phyloP scores from a whole-genome alignment of 768 basidiomycete species.

The Xerocomellus dryophilus region DNA sequence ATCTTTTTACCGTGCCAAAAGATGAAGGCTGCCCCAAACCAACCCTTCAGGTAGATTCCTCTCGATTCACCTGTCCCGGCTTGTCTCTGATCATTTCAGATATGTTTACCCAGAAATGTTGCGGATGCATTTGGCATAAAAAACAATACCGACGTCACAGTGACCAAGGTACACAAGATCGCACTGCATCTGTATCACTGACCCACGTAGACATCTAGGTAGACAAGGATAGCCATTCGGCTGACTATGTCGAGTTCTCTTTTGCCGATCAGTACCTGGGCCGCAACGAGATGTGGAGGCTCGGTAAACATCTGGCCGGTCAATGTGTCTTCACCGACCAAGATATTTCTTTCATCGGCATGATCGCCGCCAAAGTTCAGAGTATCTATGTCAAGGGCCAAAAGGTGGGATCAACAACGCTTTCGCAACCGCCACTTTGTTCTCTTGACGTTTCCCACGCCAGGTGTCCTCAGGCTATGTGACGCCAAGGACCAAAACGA shows the following conservation, averaged over 20 bases:
- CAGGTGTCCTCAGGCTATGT: conserved; percentile 83
- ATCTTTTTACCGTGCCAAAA: conserved; percentile 67
- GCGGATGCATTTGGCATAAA: conserved; percentile 69
- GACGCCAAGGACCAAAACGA: conserved; percentile 77
- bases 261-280: conserved; percentile 97
- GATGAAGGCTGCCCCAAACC: conserved; percentile 60
- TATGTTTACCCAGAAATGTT: conserved; percentile 70
- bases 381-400: conserved; percentile 69
- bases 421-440: neutral
- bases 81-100: conserved; percentile 37
- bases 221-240: conserved; percentile 57
- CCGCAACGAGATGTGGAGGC: conserved; percentile 94
- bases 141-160: conserved; percentile 67
- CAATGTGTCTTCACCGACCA: conserved; percentile 83
- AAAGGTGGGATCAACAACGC: conserved; percentile 42
- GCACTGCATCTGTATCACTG: neutral
- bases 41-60: conserved; percentile 55
- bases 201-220: conserved; percentile 45
- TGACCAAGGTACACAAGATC: conserved; percentile 56
- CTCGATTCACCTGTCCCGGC: neutral
- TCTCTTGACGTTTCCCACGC: neutral
- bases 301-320: conserved; percentile 76
- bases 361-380: conserved; percentile 79
- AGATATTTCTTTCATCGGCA: conserved; percentile 81
- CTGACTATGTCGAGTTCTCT: conserved; percentile 82